Evolutionary conservation across 78 protist genomes (phyloP).

Genomic region (Dictyostelium brefeldianum): DNA sequence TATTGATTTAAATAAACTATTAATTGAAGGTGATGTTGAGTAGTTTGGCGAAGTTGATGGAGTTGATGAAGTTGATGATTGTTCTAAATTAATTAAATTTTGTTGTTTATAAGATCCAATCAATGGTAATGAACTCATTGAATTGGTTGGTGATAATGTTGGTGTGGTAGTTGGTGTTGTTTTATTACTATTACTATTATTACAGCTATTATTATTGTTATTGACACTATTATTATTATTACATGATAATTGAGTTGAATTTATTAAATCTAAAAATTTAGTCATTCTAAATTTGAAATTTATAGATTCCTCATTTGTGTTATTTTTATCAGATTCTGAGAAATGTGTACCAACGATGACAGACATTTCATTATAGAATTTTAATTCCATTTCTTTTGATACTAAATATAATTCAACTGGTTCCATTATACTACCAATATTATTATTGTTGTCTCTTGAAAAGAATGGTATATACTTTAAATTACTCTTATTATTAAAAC

Average conservation of each 20-base stretch:
- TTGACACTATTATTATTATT: not conserved
- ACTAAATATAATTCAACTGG: not conserved
- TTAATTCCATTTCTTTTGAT: not conserved
- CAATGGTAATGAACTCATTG: not conserved
- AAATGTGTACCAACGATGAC: slow-evolving; percentile 4
- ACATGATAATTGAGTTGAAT: not conserved
- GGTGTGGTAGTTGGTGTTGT: not conserved
- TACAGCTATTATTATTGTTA: not conserved
- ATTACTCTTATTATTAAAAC: not conserved
- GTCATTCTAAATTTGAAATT: slow-evolving; percentile 57
- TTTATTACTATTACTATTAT: not conserved
- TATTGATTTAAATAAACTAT: not conserved
- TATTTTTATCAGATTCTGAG: not conserved
- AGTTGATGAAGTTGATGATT: not conserved
- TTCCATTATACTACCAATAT: not conserved
- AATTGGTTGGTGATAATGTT: not conserved
- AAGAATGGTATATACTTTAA: slow-evolving; percentile 49
- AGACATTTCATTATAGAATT: slow-evolving; percentile 24
- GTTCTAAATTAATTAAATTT: no score
- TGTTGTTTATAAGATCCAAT: not conserved
- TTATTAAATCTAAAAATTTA: slow-evolving; percentile 24
- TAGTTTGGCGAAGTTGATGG: not conserved
- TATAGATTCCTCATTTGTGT: slow-evolving; percentile 43
- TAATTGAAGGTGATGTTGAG: slow-evolving; percentile 2
- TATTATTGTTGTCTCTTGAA: not conserved